Conservation (phyloP, 805 yeast species). For the Candida manassasensis region DNA sequence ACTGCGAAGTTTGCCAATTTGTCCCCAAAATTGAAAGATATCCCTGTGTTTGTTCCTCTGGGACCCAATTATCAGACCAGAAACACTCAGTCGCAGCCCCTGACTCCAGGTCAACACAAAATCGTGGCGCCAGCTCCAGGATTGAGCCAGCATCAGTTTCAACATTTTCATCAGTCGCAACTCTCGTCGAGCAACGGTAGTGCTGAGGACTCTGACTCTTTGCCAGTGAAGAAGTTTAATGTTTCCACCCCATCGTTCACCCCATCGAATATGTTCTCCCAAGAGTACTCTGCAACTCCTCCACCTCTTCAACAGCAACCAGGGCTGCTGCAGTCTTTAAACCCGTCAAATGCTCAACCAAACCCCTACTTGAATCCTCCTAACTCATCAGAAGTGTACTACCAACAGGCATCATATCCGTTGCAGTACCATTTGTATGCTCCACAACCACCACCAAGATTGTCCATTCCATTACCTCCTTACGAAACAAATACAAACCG, state of each 20-base stretch:
- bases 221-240: slow-evolving; percentile 26
- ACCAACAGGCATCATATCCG: slow-evolving; percentile 33
- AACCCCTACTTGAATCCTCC: slow-evolving; percentile 4
- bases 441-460: slow-evolving; percentile 78
- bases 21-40: slow-evolving; percentile 46
- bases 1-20: slow-evolving; percentile 37
- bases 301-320: slow-evolving; percentile 12
- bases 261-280: slow-evolving; percentile 19
- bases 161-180: not conserved
- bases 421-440: slow-evolving; percentile 85
- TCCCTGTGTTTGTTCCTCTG: slow-evolving; percentile 49
- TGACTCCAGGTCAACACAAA: not conserved
- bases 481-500: slow-evolving; percentile 67
- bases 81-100: not conserved
- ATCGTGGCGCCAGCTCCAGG: not conserved
- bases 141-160: slow-evolving; percentile 1
- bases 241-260: slow-evolving; percentile 38
- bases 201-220: slow-evolving; percentile 3
- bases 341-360: slow-evolving; percentile 2
- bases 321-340: not conserved
- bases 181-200: not conserved
- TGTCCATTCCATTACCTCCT: slow-evolving; percentile 54
- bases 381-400: slow-evolving; percentile 3
- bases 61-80: slow-evolving; percentile 8
- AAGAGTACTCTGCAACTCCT: slow-evolving; percentile 5